These are phyloP conservation scores for Ramicandelaber brevisporus DNA, from an alignment of 192 early-diverging fungal genomes.

Conservation along the genomic window DNA sequence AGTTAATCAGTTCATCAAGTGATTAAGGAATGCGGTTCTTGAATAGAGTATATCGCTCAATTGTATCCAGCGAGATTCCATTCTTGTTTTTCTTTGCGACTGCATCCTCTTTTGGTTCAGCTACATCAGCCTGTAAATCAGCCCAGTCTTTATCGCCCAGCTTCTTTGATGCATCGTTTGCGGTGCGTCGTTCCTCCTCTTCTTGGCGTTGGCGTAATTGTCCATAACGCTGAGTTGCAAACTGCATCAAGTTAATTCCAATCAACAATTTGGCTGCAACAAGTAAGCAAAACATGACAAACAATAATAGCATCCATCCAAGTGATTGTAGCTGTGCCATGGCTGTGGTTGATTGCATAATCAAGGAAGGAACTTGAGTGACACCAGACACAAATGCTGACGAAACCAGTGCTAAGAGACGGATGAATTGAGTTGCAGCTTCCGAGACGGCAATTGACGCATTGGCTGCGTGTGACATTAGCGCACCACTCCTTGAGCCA, in stretches of 20 bases:
- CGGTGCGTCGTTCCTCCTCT: slow-evolving; percentile 9
- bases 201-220: slow-evolving; percentile 25
- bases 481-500: too few relatives aligned
- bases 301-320: too few relatives aligned
- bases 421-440: too few relatives aligned
- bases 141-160: slow-evolving; percentile 13
- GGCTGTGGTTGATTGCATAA: too few relatives aligned
- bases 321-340: too few relatives aligned
- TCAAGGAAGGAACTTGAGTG: too few relatives aligned
- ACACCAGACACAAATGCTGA: too few relatives aligned
- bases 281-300: too few relatives aligned
- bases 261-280: slow-evolving; percentile 63
- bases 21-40: slow-evolving; percentile 71
- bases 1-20: too few relatives aligned
- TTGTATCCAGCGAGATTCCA: slow-evolving; percentile 46
- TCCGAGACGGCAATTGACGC: too few relatives aligned
- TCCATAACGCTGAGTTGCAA: slow-evolving; percentile 34
- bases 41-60: slow-evolving; percentile 77
- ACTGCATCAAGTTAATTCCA: slow-evolving; percentile 45
- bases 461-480: too few relatives aligned
- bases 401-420: too few relatives aligned
- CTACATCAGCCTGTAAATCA: slow-evolving; percentile 1
- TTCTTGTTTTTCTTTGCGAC: slow-evolving; percentile 18
- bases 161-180: slow-evolving; percentile 11
- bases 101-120: slow-evolving; percentile 6